Base-by-base conservation (phyloP, 257 asterid species). In the Solanum tarijense region DNA sequence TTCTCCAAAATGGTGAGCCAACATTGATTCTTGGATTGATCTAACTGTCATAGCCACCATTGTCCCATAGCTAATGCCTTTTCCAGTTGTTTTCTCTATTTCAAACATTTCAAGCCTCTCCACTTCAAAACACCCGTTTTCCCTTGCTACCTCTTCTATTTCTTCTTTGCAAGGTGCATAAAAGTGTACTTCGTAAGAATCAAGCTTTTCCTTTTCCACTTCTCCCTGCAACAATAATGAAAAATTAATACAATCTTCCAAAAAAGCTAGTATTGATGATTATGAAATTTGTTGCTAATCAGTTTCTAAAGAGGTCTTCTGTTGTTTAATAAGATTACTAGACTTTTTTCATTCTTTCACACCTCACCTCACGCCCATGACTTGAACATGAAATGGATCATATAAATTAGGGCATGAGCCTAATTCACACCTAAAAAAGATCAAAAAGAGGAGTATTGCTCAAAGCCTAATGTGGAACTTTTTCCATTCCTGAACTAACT, bases 1-100 rank as follows among this genome's bases (percentile, higher is more conserved):
- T 65, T 90, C 92, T 65, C 97, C 98, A 84, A 96, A 95, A 88
- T 95, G 99, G 86, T 92, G 94, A 5, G 91, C 86, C 29, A 95
- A 35, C 95, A 93, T 92, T 25, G 98, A 93, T 90, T 96, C 98
- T 93, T 96, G 99, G 71, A 96, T 90, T 14, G 99, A 95, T 79
- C 99, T 92, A 52, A 96, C 98, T 34, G 98, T 85, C 91, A 91
- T 93, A 21, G 98, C 98, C 27, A 94, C 97, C 41, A 92, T 92
- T 84, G 83, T 86, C 74, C 99, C 98, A 76, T 94, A 95, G 91
- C 98, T 94, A 4, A 31, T 76, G 21, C 88, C 35, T 20, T 83
- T 87, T 16, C 89, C 91, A 7, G 21, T 79, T n/a, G 88, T 91
- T 27, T 91, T 92, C 27, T 94, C 98, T 74, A 88, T 90, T 85